These are phyloP conservation scores for Magnusiomyces tetraspermus DNA, from an alignment of 1,139 yeast species.

Conservation along the genomic window DNA sequence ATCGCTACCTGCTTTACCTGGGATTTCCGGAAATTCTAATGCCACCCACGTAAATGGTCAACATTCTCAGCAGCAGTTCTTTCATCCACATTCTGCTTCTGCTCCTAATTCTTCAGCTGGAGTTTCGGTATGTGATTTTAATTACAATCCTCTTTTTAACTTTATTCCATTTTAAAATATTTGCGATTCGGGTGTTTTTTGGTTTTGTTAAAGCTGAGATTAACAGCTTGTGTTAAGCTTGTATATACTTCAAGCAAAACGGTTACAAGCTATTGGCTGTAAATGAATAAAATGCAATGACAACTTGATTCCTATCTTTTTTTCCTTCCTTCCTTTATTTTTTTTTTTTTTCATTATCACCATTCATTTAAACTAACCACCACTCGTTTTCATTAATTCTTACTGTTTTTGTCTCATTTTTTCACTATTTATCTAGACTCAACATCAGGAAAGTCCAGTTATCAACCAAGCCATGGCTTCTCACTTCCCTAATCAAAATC, in stretches of 20 bases:
- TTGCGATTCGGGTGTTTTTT: neutral
- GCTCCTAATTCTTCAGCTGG: slow-evolving; percentile 15
- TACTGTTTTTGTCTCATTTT: neutral
- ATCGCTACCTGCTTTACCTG: slow-evolving; percentile 49
- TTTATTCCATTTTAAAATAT: neutral
- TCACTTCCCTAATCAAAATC: slow-evolving; percentile 10
- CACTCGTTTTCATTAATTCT: neutral
- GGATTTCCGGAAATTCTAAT: slow-evolving; percentile 14
- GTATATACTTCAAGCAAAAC: too few species aligned
- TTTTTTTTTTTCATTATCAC: neutral
- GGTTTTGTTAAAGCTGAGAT: neutral
- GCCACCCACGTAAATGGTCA: slow-evolving; percentile 20
- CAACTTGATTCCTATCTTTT: neutral
- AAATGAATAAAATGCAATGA: too few species aligned
- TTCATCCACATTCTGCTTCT: slow-evolving; percentile 16
- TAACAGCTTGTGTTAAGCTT: too few species aligned
- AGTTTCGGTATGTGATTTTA: slow-evolving; percentile 6
- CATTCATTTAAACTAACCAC: neutral
- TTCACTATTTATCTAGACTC: neutral
- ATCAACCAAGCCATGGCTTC: slow-evolving; percentile 8
- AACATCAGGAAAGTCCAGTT: slow-evolving; percentile 10
- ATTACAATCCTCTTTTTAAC: neutral
- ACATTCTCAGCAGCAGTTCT: slow-evolving; percentile 21
- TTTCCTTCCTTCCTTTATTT: neutral
- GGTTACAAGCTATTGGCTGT: too few species aligned